These are phyloP conservation scores for Rhizophagus clarus DNA, from an alignment of 192 early-diverging fungal species.

Conservation along the genomic window DNA sequence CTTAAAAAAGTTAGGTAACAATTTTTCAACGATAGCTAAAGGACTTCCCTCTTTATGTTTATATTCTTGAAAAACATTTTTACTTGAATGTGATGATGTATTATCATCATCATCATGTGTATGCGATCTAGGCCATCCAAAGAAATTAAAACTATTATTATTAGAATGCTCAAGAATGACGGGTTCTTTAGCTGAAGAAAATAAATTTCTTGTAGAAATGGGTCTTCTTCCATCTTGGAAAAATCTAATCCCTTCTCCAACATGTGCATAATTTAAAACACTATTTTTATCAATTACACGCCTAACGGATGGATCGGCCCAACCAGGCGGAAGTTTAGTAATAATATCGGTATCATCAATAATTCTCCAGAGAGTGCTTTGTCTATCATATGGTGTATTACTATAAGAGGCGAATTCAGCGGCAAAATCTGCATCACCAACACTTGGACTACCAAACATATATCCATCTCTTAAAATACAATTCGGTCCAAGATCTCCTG, in stretches of 20 bases:
- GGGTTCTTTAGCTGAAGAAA: neutral
- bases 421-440: conserved; percentile 52
- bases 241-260: conserved; percentile 24
- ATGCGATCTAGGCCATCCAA: neutral
- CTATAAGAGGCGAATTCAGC: conserved; percentile 38
- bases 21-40: neutral
- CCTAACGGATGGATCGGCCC: conserved; percentile 31
- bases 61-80: neutral
- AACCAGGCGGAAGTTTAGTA: conserved; percentile 46
- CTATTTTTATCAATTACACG: neutral
- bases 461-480: conserved; percentile 41
- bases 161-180: neutral
- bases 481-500: conserved; percentile 22
- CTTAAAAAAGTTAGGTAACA: conserved; percentile 1
- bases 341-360: conserved; percentile 52
- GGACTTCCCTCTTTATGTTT: neutral
- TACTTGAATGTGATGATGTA: neutral
- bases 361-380: conserved; percentile 47
- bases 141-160: neutral
- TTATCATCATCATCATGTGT: too few species aligned
- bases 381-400: conserved; percentile 26
- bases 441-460: conserved; percentile 49
- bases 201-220: neutral
- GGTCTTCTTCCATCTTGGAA: conserved; percentile 10
- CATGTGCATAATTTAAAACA: conserved; percentile 1